phyloP scores from a whole-genome alignment of 1,284 basidiomycete genomes.

The Papiliotrema fonsecae region DNA sequence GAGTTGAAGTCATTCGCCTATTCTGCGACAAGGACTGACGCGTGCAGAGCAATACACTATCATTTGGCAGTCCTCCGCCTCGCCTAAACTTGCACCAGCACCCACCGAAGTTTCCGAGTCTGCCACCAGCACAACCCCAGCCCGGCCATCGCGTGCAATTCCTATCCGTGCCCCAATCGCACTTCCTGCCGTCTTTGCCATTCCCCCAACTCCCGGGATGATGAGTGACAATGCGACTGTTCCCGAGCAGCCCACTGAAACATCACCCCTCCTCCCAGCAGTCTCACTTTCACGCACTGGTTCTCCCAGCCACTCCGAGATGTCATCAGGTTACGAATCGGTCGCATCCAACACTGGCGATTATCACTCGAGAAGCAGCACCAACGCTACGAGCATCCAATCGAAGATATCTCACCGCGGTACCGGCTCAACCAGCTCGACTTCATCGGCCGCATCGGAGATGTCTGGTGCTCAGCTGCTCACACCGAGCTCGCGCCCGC shows the following conservation, averaged over 20 bases:
- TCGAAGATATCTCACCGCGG: conserved; percentile 16
- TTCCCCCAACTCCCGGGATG: conserved; percentile 37
- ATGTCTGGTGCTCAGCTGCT: conserved; percentile 37
- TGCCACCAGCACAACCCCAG: conserved; percentile 19
- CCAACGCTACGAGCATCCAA: conserved; percentile 3
- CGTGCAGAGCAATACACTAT: conserved; percentile 30
- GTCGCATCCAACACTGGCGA: background rate
- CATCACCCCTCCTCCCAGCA: conserved; percentile 28
- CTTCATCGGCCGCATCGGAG: conserved; percentile 29
- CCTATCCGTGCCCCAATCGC: conserved; percentile 40
- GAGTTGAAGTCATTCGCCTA: too few relatives aligned
- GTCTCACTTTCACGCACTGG: conserved; percentile 12
- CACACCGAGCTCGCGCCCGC: conserved; percentile 38
- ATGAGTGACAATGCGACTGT: background rate
- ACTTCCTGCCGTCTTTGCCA: conserved; percentile 26
- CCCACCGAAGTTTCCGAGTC: conserved; percentile 11
- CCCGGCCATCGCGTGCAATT: conserved; percentile 39
- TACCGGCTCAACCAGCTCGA: conserved; percentile 24
- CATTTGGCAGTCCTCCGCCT: conserved; percentile 38
- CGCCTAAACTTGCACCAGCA: conserved; percentile 9
- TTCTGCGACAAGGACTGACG: background rate
- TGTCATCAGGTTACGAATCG: conserved; percentile 3
- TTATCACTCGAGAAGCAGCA: conserved; percentile 3
- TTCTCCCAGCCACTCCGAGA: conserved; percentile 6
- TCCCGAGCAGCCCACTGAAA: conserved; percentile 4